Percentiles rank a stretch among this genome's conserved stretches.
These are phyloP conservation scores for Quercus suber DNA, from an alignment of 306 rosid species.

Conservation along the genomic window DNA sequence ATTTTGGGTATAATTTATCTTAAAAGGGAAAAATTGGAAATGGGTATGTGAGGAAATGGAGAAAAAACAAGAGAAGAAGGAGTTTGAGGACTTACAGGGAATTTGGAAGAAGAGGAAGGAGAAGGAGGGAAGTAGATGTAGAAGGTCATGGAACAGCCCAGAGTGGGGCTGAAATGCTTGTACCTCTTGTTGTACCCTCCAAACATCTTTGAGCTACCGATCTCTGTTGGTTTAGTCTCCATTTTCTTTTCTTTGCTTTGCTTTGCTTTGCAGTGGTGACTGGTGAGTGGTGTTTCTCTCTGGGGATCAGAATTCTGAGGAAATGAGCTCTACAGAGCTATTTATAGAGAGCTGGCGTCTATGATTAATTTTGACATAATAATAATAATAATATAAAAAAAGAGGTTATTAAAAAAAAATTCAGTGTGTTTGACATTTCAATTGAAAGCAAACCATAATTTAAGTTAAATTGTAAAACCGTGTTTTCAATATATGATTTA, in stretches of 20 bases:
- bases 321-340: too few relatives aligned
- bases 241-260: slow-evolving; percentile 8
- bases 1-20: not conserved
- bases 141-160: slow-evolving; percentile 93
- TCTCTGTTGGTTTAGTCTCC: slow-evolving; percentile 59
- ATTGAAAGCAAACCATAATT: too few relatives aligned
- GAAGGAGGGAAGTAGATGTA: slow-evolving; percentile 82
- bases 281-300: too few relatives aligned
- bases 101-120: slow-evolving; percentile 48
- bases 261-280: not conserved
- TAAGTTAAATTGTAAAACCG: too few relatives aligned
- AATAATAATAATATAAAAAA: too few relatives aligned
- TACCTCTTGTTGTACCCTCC: slow-evolving; percentile 82
- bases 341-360: too few relatives aligned
- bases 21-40: not conserved
- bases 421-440: too few relatives aligned
- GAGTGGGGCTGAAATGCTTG: slow-evolving; percentile 82
- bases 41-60: not conserved
- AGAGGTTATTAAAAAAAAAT: too few relatives aligned
- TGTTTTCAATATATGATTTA: too few relatives aligned
- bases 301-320: too few relatives aligned
- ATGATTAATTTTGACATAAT: too few relatives aligned
- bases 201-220: slow-evolving; percentile 73
- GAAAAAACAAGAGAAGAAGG: not conserved
- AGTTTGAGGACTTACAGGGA: slow-evolving; percentile 55